Base-by-base conservation (phyloP, 1,139 yeast genomes). In the Lodderomyces elongisporus region DNA sequence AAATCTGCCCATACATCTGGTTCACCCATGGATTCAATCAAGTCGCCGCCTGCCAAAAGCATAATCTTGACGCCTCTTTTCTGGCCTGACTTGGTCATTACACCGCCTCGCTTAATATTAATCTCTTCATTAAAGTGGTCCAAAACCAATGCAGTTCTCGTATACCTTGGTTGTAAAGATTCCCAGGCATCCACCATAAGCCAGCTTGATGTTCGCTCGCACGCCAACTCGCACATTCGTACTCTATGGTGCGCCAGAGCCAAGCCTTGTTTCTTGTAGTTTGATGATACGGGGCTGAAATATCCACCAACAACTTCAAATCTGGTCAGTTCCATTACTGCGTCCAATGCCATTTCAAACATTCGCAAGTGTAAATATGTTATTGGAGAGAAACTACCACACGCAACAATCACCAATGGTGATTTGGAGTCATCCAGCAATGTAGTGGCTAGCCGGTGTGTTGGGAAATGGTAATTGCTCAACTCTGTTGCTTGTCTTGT, bases 171-270 rank as follows among this genome's bases (percentile, higher is more conserved):
- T 56, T 93, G 98, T 40, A 91, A 66, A 5, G 95, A 83, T 59
- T 91, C 99, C 99, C 99, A 91, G 0, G 97, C 96, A 58, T 91
- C 99, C 16, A 91, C 98, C 97, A 91, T 93, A 31, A 93, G 70
- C 97, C 99, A 91, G 17, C 93, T 79, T 3, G 93, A 80, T 0
- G 99, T 91, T 51, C 98, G 74, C 54, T 91, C 98, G 59, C 98
- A 89, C 0, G 97, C 98, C 54, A 91, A 68, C 56, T 93, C 97
- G 59, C 98, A 89, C 98, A 91, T 91, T 36, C 97, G 70, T 8
- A 91, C 98, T 39, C 99, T 74, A 58, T 91, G 95, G 42, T 69
- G 71, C 0, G 97, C 75, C 0, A 85, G 77, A 0, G 98, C 97
- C 36, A 91, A 66, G 0, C 99, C 99, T 32, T 87, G 88, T 56